Evolutionary conservation across 1,139 yeast genomes (phyloP), one percentile per base, ranked within the genome.

Genomic region (Hansenula lynferdii): DNA sequence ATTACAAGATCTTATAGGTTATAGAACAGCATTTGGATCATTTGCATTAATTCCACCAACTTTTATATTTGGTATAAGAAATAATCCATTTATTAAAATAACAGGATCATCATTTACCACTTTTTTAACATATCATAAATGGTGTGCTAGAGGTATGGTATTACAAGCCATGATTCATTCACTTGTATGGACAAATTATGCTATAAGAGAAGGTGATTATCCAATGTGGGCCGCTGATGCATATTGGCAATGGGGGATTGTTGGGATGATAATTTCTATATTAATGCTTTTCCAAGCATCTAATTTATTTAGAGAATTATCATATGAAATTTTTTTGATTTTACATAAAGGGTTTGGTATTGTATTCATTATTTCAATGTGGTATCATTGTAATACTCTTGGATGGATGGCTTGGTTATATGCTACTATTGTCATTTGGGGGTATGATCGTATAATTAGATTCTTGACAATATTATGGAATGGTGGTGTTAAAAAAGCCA

Each of bases 31-130:
- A 35, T 47, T 75, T 14, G 59, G 75, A 54, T 59, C 72, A 3
- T 57, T 74, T 31, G 73, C 72, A 39, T 45, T 76, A 35, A 65
- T 75, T 40, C 84, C 85, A 3, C 55, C 70, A n/a, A 57, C 75
- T 20, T 68, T 74, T 41, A 58, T 77, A 41, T 76, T 77, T 55
- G 76, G 81, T 11, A 78, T 79, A 28, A 69, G 84, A 60, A 77
- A 77, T 50, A 77, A 77, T 50, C 76, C 78, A 36, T 64, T 77
- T 55, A 70, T 70, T 44, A 63, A 65, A 55, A 40, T 77, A 15
- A 64, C 77, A 5, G 80, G 80, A 3, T 63, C 75, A 55, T 51
- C 70, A 1, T 67, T 65, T 40, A 47, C 75, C 2, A 62, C 73
- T 12, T 77, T 77, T 55, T 56, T 71, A 40, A 58, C 62, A 22